Base-by-base conservation (phyloP, 495 filamentous ascomycete species). In the Podospora australis region DNA sequence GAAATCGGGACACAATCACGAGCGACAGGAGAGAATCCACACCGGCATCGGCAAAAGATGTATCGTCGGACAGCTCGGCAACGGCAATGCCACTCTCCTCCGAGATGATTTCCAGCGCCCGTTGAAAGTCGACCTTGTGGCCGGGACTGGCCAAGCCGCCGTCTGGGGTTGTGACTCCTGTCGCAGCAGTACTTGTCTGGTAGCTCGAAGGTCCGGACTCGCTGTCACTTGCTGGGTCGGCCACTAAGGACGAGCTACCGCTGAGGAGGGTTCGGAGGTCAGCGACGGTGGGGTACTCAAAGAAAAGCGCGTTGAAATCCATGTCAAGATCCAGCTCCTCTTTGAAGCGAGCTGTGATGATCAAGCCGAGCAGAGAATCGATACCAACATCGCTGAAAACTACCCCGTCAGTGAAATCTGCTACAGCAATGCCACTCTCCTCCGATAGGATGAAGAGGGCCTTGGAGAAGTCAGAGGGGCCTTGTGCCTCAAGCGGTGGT, bases 291-390 rank as follows among this genome's bases (percentile, higher is more conserved):
- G 69, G 66, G 48, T 64, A 64, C 32, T 84, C 79, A 14, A 74
- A 67, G 54, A 87, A 83, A 14, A 81, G 59, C 19, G 70, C 66
- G 8, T 19, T 36, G 17, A 74, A 77, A 35, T 71, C 68, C n/a
- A 81, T 29, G 25, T 62, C 57, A 52, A 72, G 5, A n/a, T 57
- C 55, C 20, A 70, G 54, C 48, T 74, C 62, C 36, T 72, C 68
- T 3, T 56, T 51, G 25, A 70, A 55, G 17, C 65, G 57, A 34
- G 56, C 59, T n/a, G 56, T 44, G 36, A 73, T 65, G 22, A 57
- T 55, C 26, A 73, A 48, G 14, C 55, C 54, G 30, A 70, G 49
- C 11, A 73, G 63, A 0, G 70, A 73, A 36, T 73, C 70, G 24
- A 73, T 55, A 22, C 70, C 70, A 2, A 70, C 38, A 6, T 69